Evolutionary conservation across 148 eudicot species (phyloP).

Genomic region (Fagopyrum homotropicum): DNA sequence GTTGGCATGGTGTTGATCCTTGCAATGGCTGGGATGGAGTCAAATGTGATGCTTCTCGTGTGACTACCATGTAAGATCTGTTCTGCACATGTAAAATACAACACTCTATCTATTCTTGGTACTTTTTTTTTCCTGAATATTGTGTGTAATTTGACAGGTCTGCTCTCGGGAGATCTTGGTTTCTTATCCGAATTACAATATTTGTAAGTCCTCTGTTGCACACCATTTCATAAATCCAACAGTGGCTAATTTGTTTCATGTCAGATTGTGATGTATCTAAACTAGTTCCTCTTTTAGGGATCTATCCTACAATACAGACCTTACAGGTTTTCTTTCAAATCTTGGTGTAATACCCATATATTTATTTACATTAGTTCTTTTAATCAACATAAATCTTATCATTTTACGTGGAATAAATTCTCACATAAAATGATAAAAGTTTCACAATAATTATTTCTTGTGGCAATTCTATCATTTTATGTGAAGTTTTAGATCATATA

Average conservation of each 20-base stretch:
- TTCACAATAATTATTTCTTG: too few relatives aligned
- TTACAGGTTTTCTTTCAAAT: constrained; percentile 60
- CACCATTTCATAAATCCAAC: background rate
- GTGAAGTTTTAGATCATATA: too few relatives aligned
- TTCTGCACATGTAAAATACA: background rate
- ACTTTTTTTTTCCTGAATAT: background rate
- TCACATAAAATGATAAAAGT: too few relatives aligned
- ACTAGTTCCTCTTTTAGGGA: constrained; percentile 41
- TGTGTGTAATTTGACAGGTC: constrained; percentile 35
- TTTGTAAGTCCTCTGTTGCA: constrained; percentile 46
- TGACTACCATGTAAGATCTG: constrained; percentile 46
- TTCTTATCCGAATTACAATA: constrained; percentile 46
- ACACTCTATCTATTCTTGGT: background rate
- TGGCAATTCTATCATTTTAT: too few relatives aligned
- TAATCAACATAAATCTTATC: too few relatives aligned
- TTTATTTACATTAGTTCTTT: too few relatives aligned
- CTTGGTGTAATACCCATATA: too few relatives aligned
- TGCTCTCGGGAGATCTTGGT: constrained; percentile 42
- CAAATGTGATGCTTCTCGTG: constrained; percentile 44
- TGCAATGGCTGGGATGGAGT: constrained; percentile 83
- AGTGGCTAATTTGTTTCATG: background rate
- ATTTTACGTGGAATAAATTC: too few relatives aligned
- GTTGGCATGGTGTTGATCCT: constrained; percentile 72
- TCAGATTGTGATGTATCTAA: background rate
- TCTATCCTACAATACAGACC: constrained; percentile 67